Evolutionary conservation across 2,329 filamentous ascomycete genomes (phyloP).

Genomic region (Herpotrichia juniperi): DNA sequence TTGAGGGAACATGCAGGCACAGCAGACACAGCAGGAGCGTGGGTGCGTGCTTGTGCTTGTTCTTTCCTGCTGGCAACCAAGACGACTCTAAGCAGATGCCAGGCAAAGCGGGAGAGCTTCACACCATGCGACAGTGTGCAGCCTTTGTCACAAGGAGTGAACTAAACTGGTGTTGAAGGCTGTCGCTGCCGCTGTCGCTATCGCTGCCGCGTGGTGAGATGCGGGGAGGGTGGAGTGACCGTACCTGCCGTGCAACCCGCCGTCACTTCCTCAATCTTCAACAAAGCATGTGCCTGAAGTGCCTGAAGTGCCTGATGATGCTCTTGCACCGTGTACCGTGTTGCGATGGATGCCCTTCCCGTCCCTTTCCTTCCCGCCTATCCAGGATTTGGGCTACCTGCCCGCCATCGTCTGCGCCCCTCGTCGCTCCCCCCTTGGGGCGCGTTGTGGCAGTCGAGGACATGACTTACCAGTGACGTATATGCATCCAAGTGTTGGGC

Average conservation of each 20-base stretch:
- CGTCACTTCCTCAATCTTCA: too few relatives aligned
- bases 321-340: too few relatives aligned
- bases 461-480: not conserved
- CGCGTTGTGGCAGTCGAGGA: not conserved
- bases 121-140: not conserved
- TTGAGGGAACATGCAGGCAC: not conserved
- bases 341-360: too few relatives aligned
- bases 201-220: not conserved
- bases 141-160: too few relatives aligned
- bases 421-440: not conserved
- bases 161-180: not conserved
- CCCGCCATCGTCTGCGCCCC: not conserved
- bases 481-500: not conserved
- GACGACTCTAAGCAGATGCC: not conserved
- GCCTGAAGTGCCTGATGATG: not conserved
- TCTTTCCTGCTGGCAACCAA: not conserved
- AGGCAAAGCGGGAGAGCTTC: not conserved
- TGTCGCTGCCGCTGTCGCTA: not conserved
- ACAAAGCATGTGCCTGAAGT: not conserved
- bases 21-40: not conserved
- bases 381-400: not conserved
- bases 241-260: not conserved
- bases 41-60: not conserved
- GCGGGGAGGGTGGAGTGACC: constrained; percentile 1
- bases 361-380: too few relatives aligned